Evolutionary conservation across 2,329 filamentous ascomycete species (phyloP).

Genomic region (Neoascochyta sp.): DNA sequence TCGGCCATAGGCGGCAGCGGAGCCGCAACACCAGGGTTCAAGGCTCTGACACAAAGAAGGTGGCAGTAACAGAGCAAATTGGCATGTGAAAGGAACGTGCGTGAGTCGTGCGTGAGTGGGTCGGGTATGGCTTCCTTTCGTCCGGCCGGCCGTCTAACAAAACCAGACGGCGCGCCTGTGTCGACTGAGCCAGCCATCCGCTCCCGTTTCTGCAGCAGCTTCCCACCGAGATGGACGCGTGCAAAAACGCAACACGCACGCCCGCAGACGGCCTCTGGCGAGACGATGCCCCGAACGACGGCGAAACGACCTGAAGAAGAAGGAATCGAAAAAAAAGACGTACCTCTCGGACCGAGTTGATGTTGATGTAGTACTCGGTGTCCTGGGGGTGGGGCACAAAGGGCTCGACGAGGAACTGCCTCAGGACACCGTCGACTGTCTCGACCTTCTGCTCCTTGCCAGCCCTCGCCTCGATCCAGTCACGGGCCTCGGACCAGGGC

Average conservation of each 20-base stretch:
- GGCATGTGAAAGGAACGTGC: slow-evolving; percentile 36
- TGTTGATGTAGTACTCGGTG: slow-evolving; percentile 99
- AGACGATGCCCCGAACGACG: slow-evolving; percentile 1
- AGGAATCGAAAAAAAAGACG: slow-evolving; percentile 47
- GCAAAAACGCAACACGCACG: slow-evolving; percentile 12
- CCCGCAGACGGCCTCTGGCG: slow-evolving; percentile 3
- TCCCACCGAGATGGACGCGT: slow-evolving; percentile 3
- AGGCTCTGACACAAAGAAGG: slow-evolving; percentile 15
- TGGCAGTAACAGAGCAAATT: slow-evolving; percentile 16
- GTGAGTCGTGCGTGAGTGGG: slow-evolving; percentile 35
- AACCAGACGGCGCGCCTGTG: slow-evolving; percentile 28
- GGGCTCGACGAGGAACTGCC: slow-evolving; percentile 96
- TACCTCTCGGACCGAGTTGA: slow-evolving; percentile 99
- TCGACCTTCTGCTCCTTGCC: slow-evolving; percentile 92
- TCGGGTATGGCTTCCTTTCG: slow-evolving; percentile 39
- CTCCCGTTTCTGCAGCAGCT: slow-evolving; percentile 13
- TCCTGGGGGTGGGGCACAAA: slow-evolving; percentile 94
- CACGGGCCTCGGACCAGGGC: slow-evolving; percentile 88
- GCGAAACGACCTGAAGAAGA: slow-evolving; percentile 5
- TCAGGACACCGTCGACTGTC: slow-evolving; percentile 80
- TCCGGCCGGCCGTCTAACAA: slow-evolving; percentile 38
- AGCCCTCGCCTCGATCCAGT: slow-evolving; percentile 89
- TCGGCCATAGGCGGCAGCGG: slow-evolving; percentile 28
- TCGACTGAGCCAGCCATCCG: slow-evolving; percentile 13
- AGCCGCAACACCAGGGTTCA: slow-evolving; percentile 34